Percentiles rank a stretch among this genome's conserved stretches.
These are phyloP conservation scores for Asterionellopsis glacialis DNA, from an alignment of 108 stramenopile species.

Conservation along the genomic window DNA sequence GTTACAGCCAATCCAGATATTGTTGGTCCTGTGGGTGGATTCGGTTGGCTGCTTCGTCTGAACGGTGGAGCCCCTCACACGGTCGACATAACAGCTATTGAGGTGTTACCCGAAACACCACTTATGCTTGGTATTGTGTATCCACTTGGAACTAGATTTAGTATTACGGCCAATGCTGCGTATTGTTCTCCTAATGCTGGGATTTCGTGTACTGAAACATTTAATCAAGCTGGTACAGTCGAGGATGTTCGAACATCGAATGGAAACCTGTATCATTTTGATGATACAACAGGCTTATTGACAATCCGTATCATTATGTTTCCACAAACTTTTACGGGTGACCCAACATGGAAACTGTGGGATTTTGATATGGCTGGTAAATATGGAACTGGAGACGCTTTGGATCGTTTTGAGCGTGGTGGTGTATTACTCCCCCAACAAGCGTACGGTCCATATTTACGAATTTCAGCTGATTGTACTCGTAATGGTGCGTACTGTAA, in stretches of 20 bases:
- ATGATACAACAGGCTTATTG: slow-evolving; percentile 6
- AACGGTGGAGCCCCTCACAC: slow-evolving; percentile 24
- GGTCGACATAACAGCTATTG: slow-evolving; percentile 6
- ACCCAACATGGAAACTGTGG: neutral
- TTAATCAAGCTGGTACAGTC: neutral
- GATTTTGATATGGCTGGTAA: neutral
- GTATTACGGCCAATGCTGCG: slow-evolving; percentile 4
- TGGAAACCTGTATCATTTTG: slow-evolving; percentile 11
- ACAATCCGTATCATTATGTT: slow-evolving; percentile 4
- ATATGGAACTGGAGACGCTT: neutral
- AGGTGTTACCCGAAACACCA: slow-evolving; percentile 7
- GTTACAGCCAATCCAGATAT: slow-evolving; percentile 32
- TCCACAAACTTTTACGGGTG: neutral
- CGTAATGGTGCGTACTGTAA: neutral
- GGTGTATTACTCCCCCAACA: neutral
- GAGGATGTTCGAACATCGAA: slow-evolving; percentile 8
- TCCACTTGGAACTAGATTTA: slow-evolving; percentile 13
- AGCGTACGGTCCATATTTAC: neutral
- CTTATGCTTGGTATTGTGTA: slow-evolving; percentile 15
- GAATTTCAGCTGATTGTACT: neutral
- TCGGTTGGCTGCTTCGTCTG: slow-evolving; percentile 27
- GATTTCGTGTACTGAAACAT: neutral
- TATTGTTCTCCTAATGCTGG: slow-evolving; percentile 4
- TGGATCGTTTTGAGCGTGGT: slow-evolving; percentile 11
- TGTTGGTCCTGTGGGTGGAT: slow-evolving; percentile 25